A percentile compares a stretch with the other conserved stretches of the same genome.
Evolutionary conservation across 108 stramenopile genomes (phyloP).

Genomic region (Skeletonema costatum): DNA sequence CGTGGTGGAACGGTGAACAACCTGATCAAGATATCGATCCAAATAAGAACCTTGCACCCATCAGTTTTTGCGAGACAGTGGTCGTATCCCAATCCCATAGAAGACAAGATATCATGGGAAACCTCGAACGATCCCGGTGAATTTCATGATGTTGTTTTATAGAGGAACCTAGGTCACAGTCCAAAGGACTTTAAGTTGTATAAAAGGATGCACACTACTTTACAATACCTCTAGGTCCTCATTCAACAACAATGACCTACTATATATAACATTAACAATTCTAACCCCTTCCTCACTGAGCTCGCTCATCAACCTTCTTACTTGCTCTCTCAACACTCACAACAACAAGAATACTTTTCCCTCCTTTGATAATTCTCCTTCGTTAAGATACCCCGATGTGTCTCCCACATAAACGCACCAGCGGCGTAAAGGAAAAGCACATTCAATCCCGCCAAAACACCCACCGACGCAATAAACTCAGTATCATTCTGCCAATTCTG

Average conservation of each 20-base stretch:
- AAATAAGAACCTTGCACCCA: constrained; percentile 16
- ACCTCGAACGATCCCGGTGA: constrained; percentile 22
- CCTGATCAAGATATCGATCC: neutral
- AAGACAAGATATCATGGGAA: constrained; percentile 3
- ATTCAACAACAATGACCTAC: neutral
- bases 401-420: constrained; percentile 8
- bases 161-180: neutral
- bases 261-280: neutral
- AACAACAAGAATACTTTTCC: constrained; percentile 30
- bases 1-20: constrained; percentile 21
- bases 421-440: constrained; percentile 4
- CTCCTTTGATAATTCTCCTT: constrained; percentile 16
- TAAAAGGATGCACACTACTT: neutral
- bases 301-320: neutral
- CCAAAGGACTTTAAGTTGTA: neutral
- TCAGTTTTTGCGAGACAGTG: constrained; percentile 19
- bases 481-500: constrained; percentile 3
- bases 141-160: constrained; percentile 34
- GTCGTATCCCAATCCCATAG: constrained; percentile 30
- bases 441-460: neutral
- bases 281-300: neutral
- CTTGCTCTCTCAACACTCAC: neutral
- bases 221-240: neutral
- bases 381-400: constrained; percentile 10
- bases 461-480: neutral